These are phyloP conservation scores for Phytophthora cactorum DNA, from an alignment of 352 stramenopile genomes.

Conservation along the genomic window DNA sequence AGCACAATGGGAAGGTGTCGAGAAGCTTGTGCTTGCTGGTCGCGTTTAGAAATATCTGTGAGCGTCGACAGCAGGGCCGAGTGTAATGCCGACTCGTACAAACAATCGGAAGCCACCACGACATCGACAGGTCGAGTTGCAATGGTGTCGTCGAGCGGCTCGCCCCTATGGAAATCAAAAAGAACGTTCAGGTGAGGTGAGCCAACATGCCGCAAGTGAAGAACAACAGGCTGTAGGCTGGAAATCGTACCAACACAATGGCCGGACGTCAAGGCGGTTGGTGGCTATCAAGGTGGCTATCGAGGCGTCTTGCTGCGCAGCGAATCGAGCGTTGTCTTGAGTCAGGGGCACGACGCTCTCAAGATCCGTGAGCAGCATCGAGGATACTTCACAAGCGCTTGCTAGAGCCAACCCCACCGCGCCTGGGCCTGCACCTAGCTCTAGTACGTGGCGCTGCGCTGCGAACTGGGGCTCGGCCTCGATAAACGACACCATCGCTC, in stretches of 20 bases:
- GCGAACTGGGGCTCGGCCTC: constrained; percentile 38
- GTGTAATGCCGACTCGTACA: constrained; percentile 65
- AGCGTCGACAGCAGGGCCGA: constrained; percentile 48
- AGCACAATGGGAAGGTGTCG: constrained; percentile 30
- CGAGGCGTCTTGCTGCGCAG: constrained; percentile 24
- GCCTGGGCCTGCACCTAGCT: constrained; percentile 64
- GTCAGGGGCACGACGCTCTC: constrained; percentile 53
- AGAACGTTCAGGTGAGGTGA: background rate
- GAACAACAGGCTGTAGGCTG: background rate
- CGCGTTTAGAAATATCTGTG: constrained; percentile 13
- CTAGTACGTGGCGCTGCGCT: constrained; percentile 43
- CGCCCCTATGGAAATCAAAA: constrained; percentile 17
- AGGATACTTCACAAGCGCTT: constrained; percentile 18
- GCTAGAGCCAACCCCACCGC: constrained; percentile 56
- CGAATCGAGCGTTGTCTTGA: constrained; percentile 36
- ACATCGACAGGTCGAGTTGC: constrained; percentile 15
- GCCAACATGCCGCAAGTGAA: background rate
- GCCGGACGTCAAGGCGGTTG: constrained; percentile 28
- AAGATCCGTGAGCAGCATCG: constrained; percentile 67
- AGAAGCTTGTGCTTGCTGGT: background rate
- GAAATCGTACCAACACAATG: constrained; percentile 48
- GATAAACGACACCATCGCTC: constrained; percentile 53
- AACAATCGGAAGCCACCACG: constrained; percentile 58
- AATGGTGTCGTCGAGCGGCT: constrained; percentile 16
- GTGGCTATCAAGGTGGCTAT: constrained; percentile 33